Evolutionary conservation across 2,329 filamentous ascomycete species (phyloP).

Genomic region (Orbilia quercus): DNA sequence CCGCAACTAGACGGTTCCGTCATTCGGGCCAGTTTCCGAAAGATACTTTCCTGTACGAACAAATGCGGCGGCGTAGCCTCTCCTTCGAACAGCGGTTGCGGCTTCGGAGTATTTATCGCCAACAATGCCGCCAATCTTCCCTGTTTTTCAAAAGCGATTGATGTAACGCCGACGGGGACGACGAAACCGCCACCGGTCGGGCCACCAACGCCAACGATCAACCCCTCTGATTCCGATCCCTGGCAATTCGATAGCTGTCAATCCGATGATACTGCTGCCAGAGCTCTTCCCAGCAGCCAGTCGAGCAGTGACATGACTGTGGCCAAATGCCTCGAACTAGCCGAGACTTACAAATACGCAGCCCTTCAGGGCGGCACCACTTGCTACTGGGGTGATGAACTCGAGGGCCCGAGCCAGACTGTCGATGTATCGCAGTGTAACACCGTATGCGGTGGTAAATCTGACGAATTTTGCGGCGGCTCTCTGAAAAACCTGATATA

Average conservation of each 20-base stretch:
- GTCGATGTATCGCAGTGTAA: conserved; percentile 8
- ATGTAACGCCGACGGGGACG: conserved; percentile 21
- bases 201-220: conserved; percentile 11
- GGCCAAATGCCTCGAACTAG: conserved; percentile 25
- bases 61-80: conserved; percentile 16
- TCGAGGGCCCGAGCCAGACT: background rate
- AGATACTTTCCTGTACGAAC: conserved; percentile 22
- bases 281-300: conserved; percentile 6
- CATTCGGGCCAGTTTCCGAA: conserved; percentile 19
- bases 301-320: conserved; percentile 19
- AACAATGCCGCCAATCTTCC: conserved; percentile 22
- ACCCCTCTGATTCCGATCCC: conserved; percentile 3
- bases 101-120: conserved; percentile 21
- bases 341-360: conserved; percentile 14
- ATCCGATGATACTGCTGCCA: background rate
- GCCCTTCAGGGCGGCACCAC: conserved; percentile 25
- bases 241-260: conserved; percentile 23
- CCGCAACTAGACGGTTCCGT: conserved; percentile 22
- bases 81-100: conserved; percentile 16
- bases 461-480: conserved; percentile 29
- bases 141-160: conserved; percentile 20
- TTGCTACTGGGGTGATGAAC: conserved; percentile 34
- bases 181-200: background rate
- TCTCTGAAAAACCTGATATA: conserved; percentile 8
- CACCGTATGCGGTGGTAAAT: conserved; percentile 17